These are phyloP conservation scores for Talaromyces rugulosus DNA, from an alignment of 2,329 filamentous ascomycete genomes.

Conservation along the genomic window DNA sequence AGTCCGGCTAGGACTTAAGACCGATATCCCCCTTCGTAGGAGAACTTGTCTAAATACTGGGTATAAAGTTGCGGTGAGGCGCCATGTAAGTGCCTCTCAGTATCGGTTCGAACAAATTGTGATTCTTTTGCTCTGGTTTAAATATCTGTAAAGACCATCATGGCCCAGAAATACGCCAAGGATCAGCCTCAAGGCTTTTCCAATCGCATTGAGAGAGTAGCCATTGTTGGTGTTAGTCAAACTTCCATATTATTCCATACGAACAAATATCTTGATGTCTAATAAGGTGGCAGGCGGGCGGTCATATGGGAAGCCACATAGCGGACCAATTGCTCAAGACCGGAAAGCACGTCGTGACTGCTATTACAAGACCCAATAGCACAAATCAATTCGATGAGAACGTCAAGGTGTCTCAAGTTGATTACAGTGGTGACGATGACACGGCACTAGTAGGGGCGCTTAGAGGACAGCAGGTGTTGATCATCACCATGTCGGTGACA, in stretches of 20 bases:
- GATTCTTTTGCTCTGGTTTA: too few species aligned
- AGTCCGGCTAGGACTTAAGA: too few species aligned
- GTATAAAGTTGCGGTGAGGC: too few species aligned
- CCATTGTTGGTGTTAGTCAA: slow-evolving; percentile 6
- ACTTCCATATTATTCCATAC: not conserved
- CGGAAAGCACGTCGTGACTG: slow-evolving; percentile 4
- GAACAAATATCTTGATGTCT: not conserved
- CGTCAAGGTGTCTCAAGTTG: not conserved
- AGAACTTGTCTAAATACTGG: too few species aligned
- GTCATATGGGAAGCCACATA: slow-evolving; percentile 1
- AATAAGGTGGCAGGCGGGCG: slow-evolving; percentile 1
- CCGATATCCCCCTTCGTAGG: too few species aligned
- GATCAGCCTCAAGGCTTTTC: slow-evolving; percentile 2
- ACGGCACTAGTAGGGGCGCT: slow-evolving; percentile 48
- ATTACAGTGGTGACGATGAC: slow-evolving; percentile 26
- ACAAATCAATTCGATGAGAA: not conserved
- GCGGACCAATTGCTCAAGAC: not conserved
- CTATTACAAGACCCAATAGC: slow-evolving; percentile 2
- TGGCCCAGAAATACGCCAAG: not conserved
- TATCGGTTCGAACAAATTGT: too few species aligned
- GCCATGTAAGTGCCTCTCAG: too few species aligned
- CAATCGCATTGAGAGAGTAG: slow-evolving; percentile 2
- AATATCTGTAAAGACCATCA: not conserved
- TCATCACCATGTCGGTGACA: slow-evolving; percentile 49
- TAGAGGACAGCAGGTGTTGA: slow-evolving; percentile 52